Evolutionary conservation across 2,329 filamentous ascomycete genomes (phyloP), one percentile per base, ranked within the genome.

Genomic region (Fusarium chaquense): DNA sequence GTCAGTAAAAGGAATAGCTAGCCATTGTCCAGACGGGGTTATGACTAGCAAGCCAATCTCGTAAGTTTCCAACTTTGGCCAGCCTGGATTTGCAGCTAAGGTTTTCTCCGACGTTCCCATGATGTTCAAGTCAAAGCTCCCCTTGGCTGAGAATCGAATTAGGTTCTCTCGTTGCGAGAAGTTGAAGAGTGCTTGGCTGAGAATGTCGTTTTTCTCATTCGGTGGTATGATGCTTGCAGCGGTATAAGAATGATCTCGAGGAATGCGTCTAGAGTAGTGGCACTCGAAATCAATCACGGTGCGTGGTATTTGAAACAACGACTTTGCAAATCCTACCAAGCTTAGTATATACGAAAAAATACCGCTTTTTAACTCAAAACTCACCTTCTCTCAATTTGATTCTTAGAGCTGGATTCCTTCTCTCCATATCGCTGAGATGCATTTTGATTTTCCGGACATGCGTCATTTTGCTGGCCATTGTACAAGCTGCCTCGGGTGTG

Each of bases 361-460:
- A 10, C 33, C 36, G 22, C 10, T 12, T 2, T 7, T 1, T 6
- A 16, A 1, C 3, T 8, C 6, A 8, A 0, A 8, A 41, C 63
- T 16, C 18, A 61, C 63, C 45, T 3, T 46, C 30, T 41, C 61
- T 54, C 12, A 65, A 18, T 9, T 13, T 22, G 11, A 43, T 28
- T 20, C 63, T 60, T 3, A 61, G 5, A 11, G 24, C 20, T 1
- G 22, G 13, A 3, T 55, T 24, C 6, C 26, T 46, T 33, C 30
- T 38, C 16, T 66, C 54, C 26, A 47, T 65, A 16, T 66, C 63
- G 11, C 63, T 55, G 0, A 66, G 49, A 11, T 61, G 38, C 41
- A 66, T 45, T 13, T 61, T 55, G 13, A 61, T 16, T 1, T 40
- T 65, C 18, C 36, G 38, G 4, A 65, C 28, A 12, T 2, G 12